Evolutionary conservation across 768 basidiomycete species (phyloP).

Genomic region (Pisolithus orientalis): DNA sequence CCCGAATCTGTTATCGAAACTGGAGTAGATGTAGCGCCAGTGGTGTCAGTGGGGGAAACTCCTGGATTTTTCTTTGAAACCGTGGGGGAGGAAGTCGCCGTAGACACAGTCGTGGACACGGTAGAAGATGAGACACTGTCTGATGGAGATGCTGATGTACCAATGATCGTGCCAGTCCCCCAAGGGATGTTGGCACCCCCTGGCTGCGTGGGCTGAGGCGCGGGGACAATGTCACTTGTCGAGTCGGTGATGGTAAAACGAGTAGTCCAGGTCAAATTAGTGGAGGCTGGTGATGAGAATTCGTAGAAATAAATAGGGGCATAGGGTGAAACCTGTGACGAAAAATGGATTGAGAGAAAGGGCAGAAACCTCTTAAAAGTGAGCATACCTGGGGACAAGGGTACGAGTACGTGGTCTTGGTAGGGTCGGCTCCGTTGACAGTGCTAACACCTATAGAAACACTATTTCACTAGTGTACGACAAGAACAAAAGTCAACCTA

Average conservation of each 20-base stretch:
- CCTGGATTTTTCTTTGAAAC: constrained; percentile 1
- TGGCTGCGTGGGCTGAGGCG: constrained; percentile 51
- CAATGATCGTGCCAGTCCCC: constrained; percentile 55
- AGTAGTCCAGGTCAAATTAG: constrained; percentile 55
- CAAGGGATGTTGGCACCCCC: constrained; percentile 47
- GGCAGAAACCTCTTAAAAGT: background rate
- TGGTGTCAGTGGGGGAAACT: background rate
- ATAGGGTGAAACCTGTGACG: constrained; percentile 49
- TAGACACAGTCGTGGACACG: constrained; percentile 1
- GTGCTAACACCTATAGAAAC: constrained; percentile 50
- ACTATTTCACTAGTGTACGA: background rate
- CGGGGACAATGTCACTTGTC: constrained; percentile 37
- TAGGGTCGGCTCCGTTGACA: constrained; percentile 53
- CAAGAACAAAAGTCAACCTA: constrained; percentile 28
- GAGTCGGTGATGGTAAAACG: constrained; percentile 68
- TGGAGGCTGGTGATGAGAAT: constrained; percentile 44
- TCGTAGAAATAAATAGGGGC: constrained; percentile 79
- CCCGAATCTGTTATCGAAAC: constrained; percentile 2
- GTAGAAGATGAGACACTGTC: constrained; percentile 19
- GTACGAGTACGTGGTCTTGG: constrained; percentile 42
- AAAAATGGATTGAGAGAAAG: background rate
- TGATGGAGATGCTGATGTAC: constrained; percentile 27
- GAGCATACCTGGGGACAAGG: constrained; percentile 61
- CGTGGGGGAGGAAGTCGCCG: background rate
- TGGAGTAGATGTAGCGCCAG: background rate